Conservation (phyloP, 148 eudicot species). For the Persicaria maculosa region DNA sequence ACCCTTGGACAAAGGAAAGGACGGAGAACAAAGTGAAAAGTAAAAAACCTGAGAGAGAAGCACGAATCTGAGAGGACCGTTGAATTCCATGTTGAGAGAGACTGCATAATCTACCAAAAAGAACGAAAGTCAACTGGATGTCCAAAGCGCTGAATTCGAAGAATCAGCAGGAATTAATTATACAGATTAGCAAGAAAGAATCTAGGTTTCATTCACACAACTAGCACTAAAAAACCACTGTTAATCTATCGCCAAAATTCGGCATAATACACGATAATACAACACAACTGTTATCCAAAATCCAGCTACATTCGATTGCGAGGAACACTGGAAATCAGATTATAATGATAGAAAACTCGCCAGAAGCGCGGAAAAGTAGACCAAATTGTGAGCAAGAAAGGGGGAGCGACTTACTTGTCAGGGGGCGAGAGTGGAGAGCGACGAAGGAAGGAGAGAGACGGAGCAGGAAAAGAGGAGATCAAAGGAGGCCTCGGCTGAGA, state of each 20-base stretch:
- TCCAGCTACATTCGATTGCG: background rate
- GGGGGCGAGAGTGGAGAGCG: background rate
- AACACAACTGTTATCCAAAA: background rate
- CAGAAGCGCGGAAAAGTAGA: background rate
- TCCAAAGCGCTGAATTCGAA: background rate
- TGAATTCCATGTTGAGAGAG: conserved; percentile 9
- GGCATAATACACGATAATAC: background rate
- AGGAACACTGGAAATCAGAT: background rate
- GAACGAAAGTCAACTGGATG: background rate
- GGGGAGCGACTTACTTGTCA: background rate
- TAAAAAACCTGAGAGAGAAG: conserved; percentile 14
- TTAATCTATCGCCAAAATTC: background rate
- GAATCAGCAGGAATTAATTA: background rate
- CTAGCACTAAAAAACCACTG: background rate
- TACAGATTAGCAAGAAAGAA: background rate
- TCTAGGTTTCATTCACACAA: background rate
- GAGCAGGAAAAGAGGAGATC: background rate
- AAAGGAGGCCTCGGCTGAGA: background rate
- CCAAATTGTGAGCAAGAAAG: background rate
- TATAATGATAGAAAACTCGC: background rate
- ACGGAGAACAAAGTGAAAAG: background rate
- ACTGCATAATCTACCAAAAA: background rate
- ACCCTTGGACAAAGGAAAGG: background rate
- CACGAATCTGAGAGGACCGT: background rate
- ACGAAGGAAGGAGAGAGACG: background rate